Evolutionary conservation across 2,329 filamentous ascomycete species (phyloP), one percentile per base, ranked within the genome.

Genomic region (Claviceps lovelessii): DNA sequence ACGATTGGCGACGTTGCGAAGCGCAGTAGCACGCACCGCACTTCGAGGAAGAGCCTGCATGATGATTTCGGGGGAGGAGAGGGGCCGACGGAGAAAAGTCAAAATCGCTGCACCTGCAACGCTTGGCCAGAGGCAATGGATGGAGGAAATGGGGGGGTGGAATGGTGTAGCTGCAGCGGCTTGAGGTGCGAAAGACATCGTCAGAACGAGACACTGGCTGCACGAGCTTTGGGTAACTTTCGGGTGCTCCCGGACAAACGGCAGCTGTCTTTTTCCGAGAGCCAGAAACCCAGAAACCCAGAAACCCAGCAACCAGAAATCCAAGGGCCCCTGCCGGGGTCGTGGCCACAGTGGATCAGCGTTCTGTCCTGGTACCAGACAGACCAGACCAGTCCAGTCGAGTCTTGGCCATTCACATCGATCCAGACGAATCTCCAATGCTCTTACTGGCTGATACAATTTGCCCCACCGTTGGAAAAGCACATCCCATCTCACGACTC

Each of bases 21-120:
- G 80, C 74, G 80, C 78, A 80, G 76, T 85, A 73, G 74, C 77
- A 84, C 75, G 79, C 83, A 76, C 78, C 79, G 73, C 66, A 72
- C 68, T 69, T 79, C 86, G 84, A 68, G 85, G 78, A 73, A 95
- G 76, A 67, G 88, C 85, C 81, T 94, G 89, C 90, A 95, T 95
- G 66, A 68, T 83, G 74, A 6, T 9, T 52, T n/a, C 33, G 57
- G 55, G 53, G 52, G 53, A 55, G 56, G 54, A 49, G 53, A 53
- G 15, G 53, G 56, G 6, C 17, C 51, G 41, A 58, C 56, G 29
- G 37, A 39, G 47, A 7, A 44, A 37, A 39, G 19, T 56, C 44
- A 46, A 45, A 15, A 45, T 54, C 56, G 58, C 37, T 58, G 60
- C 60, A 49, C 31, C 51, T 55, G 57, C 58, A 60, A 62, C 56